Base-by-base conservation (phyloP, 768 basidiomycete genomes). In the Mycena metata region DNA sequence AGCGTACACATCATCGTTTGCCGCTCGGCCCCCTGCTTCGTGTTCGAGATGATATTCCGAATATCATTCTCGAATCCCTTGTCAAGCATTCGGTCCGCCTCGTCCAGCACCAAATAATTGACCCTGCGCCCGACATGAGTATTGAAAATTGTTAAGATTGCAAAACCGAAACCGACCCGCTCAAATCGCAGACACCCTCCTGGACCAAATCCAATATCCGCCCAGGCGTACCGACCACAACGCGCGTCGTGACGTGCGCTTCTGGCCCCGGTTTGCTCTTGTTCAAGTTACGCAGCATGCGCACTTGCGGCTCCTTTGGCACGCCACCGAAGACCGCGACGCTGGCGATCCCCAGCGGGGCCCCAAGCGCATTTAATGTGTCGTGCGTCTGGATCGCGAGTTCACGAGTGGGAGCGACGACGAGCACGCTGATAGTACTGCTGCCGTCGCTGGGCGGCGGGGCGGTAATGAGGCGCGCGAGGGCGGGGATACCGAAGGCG, bases 31-130 rank as follows among this genome's bases (percentile, higher is more conserved):
- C 86, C 84, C 76, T 88, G 88, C 81, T 90, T 87, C 2, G 91
- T 89, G 63, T 85, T 83, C 10, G 87, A 90, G 69, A 99, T 96
- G 75, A 99, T 99, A 67, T 85, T 88, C 59, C 95, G 85, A 67
- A 99, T 98, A 77, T 98, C 98, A 74, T 99, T 98, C 78, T 99
- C 98, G 77, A 99, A 99, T 0, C 97, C 98, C 79, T 93, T 96
- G 78, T 99, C 98, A 56, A 99, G 84, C 97, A 98, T 98, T 57
- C 97, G 87, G 81, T 99, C 97, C 8, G 98, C 98, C 82, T 99
- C 98, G 76, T 99, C 98, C 68, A 99, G 83, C 12, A 98, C 97
- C 23, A 99, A 83, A 81, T 96, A 99, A 47, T 89, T 84, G 16
- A 99, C 96, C 33, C 93, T 95, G 69, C 23, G 50, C 46, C 23